Evolutionary conservation across 306 rosid genomes (phyloP).

Genomic region (Styphnolobium japonicum): DNA sequence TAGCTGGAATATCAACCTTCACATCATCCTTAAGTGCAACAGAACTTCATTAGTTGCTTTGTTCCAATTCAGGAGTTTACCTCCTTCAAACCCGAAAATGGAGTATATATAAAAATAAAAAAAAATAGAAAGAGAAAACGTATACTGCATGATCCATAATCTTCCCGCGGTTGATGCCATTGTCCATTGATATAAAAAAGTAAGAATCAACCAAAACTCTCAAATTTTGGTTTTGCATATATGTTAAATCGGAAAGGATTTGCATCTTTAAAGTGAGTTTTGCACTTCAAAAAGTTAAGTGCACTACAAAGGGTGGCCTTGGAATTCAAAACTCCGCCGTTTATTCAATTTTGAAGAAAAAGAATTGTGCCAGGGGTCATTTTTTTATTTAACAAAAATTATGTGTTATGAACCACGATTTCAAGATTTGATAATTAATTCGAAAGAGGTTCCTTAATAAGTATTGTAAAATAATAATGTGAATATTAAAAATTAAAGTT

Average conservation of each 20-base stretch:
- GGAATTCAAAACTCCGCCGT: too few species aligned
- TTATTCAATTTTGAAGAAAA: too few species aligned
- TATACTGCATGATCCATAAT: background rate
- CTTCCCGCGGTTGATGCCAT: background rate
- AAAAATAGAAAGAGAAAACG: background rate
- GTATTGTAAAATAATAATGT: too few species aligned
- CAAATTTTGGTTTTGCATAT: background rate
- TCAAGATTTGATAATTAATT: too few species aligned
- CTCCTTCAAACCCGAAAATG: background rate
- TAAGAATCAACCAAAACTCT: background rate
- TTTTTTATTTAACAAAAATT: too few species aligned
- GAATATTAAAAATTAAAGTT: too few species aligned
- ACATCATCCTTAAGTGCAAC: constrained; percentile 6
- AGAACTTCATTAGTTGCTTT: background rate
- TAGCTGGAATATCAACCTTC: constrained; percentile 5
- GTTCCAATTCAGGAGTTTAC: background rate
- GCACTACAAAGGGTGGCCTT: background rate
- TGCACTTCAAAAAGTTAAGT: too few species aligned
- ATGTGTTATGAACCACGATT: too few species aligned
- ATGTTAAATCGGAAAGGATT: background rate
- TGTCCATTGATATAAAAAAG: background rate
- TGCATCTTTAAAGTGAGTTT: too few species aligned
- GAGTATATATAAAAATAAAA: background rate
- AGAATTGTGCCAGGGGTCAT: too few species aligned
- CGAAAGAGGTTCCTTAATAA: too few species aligned